phyloP scores from a whole-genome alignment of 2,329 filamentous ascomycete genomes.

The Hypoxylon sp. region DNA sequence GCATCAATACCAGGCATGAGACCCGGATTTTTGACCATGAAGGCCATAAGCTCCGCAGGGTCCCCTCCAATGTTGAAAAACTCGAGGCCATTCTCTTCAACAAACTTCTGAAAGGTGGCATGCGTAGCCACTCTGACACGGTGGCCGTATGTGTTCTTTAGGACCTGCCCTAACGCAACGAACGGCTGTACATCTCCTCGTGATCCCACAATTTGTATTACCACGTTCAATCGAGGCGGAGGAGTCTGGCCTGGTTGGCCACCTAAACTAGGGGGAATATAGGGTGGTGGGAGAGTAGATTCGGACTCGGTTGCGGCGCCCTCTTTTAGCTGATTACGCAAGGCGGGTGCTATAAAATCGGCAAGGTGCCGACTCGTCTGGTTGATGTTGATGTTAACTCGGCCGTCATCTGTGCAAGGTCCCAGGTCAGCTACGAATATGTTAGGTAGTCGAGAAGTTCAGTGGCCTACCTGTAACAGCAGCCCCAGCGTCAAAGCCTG shows the following conservation, averaged over 20 bases:
- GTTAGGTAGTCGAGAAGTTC: neutral
- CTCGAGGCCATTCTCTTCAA: slow-evolving; percentile 67
- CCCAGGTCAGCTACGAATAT: slow-evolving; percentile 24
- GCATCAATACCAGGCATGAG: slow-evolving; percentile 80
- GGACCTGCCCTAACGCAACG: slow-evolving; percentile 67
- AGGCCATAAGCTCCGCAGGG: slow-evolving; percentile 66
- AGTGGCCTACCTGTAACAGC: slow-evolving; percentile 66
- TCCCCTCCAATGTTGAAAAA: slow-evolving; percentile 72
- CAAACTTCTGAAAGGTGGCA: slow-evolving; percentile 67
- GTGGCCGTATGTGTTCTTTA: slow-evolving; percentile 65
- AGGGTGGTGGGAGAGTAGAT: slow-evolving; percentile 73
- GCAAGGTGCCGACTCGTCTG: slow-evolving; percentile 77
- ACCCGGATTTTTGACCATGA: slow-evolving; percentile 84
- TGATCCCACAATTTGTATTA: slow-evolving; percentile 69
- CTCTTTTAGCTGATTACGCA: slow-evolving; percentile 70
- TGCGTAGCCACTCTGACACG: slow-evolving; percentile 72
- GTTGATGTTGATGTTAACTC: slow-evolving; percentile 85
- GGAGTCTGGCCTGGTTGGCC: slow-evolving; percentile 67
- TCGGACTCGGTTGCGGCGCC: slow-evolving; percentile 57
- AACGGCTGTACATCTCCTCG: slow-evolving; percentile 73
- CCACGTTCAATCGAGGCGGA: slow-evolving; percentile 63
- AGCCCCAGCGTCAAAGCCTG: slow-evolving; percentile 75
- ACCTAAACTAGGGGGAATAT: slow-evolving; percentile 80
- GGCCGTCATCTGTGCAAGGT: slow-evolving; percentile 73
- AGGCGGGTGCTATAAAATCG: slow-evolving; percentile 75